phyloP scores from a whole-genome alignment of 1,284 basidiomycete genomes.

The Trichosporon ovoides region DNA sequence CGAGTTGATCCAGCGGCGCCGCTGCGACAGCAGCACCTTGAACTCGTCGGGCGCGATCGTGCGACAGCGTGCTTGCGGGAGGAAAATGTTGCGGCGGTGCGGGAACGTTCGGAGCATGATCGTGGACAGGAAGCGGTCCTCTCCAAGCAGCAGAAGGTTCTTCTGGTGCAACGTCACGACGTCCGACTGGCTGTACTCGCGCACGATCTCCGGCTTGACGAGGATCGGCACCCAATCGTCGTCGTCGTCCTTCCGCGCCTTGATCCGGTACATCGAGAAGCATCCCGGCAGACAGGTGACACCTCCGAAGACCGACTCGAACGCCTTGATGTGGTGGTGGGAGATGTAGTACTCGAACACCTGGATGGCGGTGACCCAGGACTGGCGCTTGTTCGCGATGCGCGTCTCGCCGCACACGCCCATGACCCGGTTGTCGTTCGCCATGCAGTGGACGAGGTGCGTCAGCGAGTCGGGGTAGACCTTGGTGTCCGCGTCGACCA shows the following conservation, averaged over 20 bases:
- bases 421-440: slow-evolving; percentile 98
- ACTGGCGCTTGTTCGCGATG: slow-evolving; percentile 94
- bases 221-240: slow-evolving; percentile 98
- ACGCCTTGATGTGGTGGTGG: slow-evolving; percentile 95
- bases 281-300: slow-evolving; percentile 98
- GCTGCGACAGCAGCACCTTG: slow-evolving; percentile 85
- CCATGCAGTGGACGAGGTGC: slow-evolving; percentile 93
- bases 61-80: slow-evolving; percentile 89
- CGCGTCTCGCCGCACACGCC: slow-evolving; percentile 97
- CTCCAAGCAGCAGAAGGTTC: slow-evolving; percentile 90
- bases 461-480: slow-evolving; percentile 80
- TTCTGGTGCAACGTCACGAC: slow-evolving; percentile 97
- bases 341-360: slow-evolving; percentile 98
- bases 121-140: slow-evolving; percentile 97
- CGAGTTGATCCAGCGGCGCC: slow-evolving; percentile 98
- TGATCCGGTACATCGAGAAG: slow-evolving; percentile 99
- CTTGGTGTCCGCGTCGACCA: slow-evolving; percentile 98
- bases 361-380: slow-evolving; percentile 98
- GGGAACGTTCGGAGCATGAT: slow-evolving; percentile 94
- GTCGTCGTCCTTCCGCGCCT: slow-evolving; percentile 77
- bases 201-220: slow-evolving; percentile 93
- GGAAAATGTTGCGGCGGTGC: slow-evolving; percentile 98
- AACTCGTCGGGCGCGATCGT: slow-evolving; percentile 97
- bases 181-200: slow-evolving; percentile 91
- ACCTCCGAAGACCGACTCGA: slow-evolving; percentile 98